Conservation (phyloP, 345 rosid genomes). For the Hevea brasiliensis region DNA sequence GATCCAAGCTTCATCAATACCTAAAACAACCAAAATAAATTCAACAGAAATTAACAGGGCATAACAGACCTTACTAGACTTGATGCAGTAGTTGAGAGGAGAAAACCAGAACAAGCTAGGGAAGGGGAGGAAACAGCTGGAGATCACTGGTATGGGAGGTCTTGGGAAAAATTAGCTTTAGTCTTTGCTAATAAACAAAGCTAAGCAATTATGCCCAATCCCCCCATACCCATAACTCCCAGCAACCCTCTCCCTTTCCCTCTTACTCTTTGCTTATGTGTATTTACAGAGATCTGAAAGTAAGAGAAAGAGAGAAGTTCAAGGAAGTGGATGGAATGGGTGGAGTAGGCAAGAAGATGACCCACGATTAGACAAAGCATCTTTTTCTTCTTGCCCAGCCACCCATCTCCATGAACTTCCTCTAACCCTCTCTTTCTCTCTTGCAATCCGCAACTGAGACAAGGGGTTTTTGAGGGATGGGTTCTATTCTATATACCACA, state of each 20-base stretch:
- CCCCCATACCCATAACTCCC: conserved; percentile 27
- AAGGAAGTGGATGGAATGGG: conserved; percentile 1
- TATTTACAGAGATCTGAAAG: too few relatives aligned
- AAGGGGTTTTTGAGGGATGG: too few relatives aligned
- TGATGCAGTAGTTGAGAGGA: neutral
- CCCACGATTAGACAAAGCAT: too few relatives aligned
- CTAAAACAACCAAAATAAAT: neutral
- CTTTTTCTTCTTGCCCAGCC: neutral
- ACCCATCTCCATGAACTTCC: neutral
- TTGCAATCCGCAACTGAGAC: neutral
- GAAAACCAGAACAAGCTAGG: neutral
- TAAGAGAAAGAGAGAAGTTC: neutral
- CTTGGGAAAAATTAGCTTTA: conserved; percentile 10
- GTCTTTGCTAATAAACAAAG: neutral
- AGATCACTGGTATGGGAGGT: conserved; percentile 32
- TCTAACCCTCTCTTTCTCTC: conserved; percentile 4
- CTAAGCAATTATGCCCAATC: conserved; percentile 5
- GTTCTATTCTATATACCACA: too few relatives aligned
- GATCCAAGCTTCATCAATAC: neutral
- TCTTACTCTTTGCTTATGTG: neutral
- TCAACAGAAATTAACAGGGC: neutral
- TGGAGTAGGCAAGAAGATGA: neutral
- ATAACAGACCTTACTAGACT: neutral
- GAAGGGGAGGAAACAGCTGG: conserved; percentile 12
- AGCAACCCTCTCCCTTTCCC: conserved; percentile 12